Evolutionary conservation across 768 basidiomycete species (phyloP), one percentile per base, ranked within the genome.

Genomic region (Neoboletus subvelutipes): DNA sequence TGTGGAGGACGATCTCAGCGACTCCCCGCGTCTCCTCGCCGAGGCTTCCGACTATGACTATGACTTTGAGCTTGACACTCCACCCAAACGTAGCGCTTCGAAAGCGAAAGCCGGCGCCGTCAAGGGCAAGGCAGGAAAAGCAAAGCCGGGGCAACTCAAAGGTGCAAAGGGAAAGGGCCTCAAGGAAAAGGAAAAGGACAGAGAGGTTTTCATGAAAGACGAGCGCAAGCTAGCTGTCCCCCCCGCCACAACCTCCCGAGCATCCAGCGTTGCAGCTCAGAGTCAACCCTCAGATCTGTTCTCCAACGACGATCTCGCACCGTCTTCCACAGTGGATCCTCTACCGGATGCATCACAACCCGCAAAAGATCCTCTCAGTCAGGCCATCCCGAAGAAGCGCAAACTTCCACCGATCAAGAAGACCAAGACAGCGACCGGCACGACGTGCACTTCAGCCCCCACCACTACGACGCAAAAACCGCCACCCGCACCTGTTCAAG

Each of bases 371-470:
- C 33, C 46, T 1, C 50, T 66, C 15, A 55, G 59, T 31, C 70
- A 67, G 26, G 9, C 61, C 26, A 52, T 76, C 20, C 74, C 75
- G n/a, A 86, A 82, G 75, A 87, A 85, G 67, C 80, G 76, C 39
- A 89, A 87, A 66, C 75, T 86, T 22, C 85, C 86, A 0, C 73
- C 80, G n/a, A 88, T 88, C 58, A 87, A 81, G 75, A 87, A 87
- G 73, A 83, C 76, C 70, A 86, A 86, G 68, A 62, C 67, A n/a
- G 49, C 68, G 10, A 20, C 45, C 0, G 47, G 65, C 12, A 57
- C 68, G 17, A 62, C 67, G 3, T 56, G 63, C 5, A 61, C 68
- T n/a, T 42, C 69, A 0, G 63, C 67, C 1, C 58, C 73, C 2
- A 52, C 71, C 17, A 54, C 71, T 1, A 60, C 64, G 5, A 33